phyloP scores from a whole-genome alignment of 805 yeast species.

The Candida corydali region DNA sequence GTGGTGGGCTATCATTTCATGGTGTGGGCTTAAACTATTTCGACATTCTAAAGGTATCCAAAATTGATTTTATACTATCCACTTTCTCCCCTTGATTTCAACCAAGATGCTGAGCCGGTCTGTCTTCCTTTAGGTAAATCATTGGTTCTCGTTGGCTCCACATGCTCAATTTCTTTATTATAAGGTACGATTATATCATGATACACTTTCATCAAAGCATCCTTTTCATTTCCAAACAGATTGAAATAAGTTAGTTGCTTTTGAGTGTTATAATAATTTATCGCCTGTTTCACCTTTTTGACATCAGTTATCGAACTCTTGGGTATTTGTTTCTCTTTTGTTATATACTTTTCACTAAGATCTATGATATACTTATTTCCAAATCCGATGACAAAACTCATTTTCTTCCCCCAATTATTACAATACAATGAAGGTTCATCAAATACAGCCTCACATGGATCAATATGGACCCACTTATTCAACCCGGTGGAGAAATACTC shows the following conservation, averaged over 20 bases:
- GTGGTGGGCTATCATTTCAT: slow-evolving; percentile 70
- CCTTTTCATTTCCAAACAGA: slow-evolving; percentile 14
- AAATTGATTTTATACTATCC: slow-evolving; percentile 36
- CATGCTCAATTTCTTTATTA: slow-evolving; percentile 19
- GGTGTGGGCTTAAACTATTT: slow-evolving; percentile 79
- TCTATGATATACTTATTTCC: slow-evolving; percentile 61
- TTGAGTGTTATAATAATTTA: slow-evolving; percentile 12
- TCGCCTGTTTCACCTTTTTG: slow-evolving; percentile 9
- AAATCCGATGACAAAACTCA: slow-evolving; percentile 82
- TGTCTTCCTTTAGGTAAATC: slow-evolving; percentile 50
- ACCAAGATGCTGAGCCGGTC: slow-evolving; percentile 79
- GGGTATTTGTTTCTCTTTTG: slow-evolving; percentile 21
- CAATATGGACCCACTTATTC: slow-evolving; percentile 81
- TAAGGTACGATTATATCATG: slow-evolving; percentile 34
- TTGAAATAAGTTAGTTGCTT: slow-evolving; percentile 8
- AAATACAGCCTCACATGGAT: slow-evolving; percentile 81
- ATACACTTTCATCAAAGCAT: slow-evolving; percentile 22
- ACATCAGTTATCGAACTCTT: slow-evolving; percentile 9
- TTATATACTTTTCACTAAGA: slow-evolving; percentile 66
- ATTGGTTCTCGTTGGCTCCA: slow-evolving; percentile 14
- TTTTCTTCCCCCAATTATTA: slow-evolving; percentile 87
- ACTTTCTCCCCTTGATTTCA: slow-evolving; percentile 69
- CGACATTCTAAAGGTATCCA: slow-evolving; percentile 69
- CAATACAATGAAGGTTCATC: slow-evolving; percentile 78
- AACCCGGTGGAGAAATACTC: slow-evolving; percentile 67